Evolutionary conservation across 73 alveolate genomes (phyloP), one percentile per base, ranked within the genome.

Genomic region (Paramecium bursaria): DNA sequence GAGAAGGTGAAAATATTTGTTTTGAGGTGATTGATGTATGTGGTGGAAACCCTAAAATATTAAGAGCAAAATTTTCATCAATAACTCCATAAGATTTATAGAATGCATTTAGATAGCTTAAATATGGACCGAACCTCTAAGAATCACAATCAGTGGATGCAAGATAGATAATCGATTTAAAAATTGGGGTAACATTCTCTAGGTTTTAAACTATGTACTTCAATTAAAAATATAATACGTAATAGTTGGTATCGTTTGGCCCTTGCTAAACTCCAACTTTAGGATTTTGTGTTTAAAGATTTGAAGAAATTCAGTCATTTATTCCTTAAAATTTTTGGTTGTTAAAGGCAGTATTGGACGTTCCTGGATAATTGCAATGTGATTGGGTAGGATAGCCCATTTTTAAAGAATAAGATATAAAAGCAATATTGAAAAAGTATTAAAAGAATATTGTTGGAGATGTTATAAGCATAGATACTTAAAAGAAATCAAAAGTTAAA

Each of bases 181-280:
- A 98, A 90, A 91, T 97, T 21, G 99, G 99, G 52, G 98, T 95
- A 27, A 97, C 99, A 73, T 98, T 98, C 86, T 93, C 99, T 0
- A 95, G 99, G 47, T 96, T 93, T 88, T 95, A 94, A 87, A 98
- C 99, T 5, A 86, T 79, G 77, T 74, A 90, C 75, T 92, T 98
- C 90, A 90, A 73, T 73, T 88, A 91, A 61, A 86, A 94, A 87
- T 92, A 96, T 74, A 50, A 85, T 55, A 95, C 87, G 88, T 87
- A 89, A 35, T 61, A 89, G 85, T 91, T 88, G 75, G 86, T 97
- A 74, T 86, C 98, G 3, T 98, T 97, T 92, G 99, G 99, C 1
- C 99, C 99, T 3, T 98, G 99, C 87, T 96, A 98, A 87, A 97
- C 99, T 17, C 99, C 99, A 0, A 98, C 99, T 2, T 92, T 98